Evolutionary conservation across 2,329 filamentous ascomycete species (phyloP), one percentile per base, ranked within the genome.

Genomic region (Rhynchosporium secalis): DNA sequence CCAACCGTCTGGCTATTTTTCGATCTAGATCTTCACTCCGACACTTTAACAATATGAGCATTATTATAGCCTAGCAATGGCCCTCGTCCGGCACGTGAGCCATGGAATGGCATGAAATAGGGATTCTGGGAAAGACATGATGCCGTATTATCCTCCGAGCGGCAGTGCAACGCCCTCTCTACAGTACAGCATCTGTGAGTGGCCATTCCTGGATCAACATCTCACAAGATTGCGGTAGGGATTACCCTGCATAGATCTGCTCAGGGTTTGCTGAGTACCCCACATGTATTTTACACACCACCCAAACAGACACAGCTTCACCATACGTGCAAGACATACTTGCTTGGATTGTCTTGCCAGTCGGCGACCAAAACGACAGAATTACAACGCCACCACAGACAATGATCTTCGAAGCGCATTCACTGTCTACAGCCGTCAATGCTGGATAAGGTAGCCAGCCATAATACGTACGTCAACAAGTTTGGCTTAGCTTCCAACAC

Each of bases 201-300:
- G 33, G 33, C 48, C 48, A 20, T 36, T 38, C 31, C 31, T 47
- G 49, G 28, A 15, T 46, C 15, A 15, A 46, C 49, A 43, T 33
- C 45, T 49, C 47, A 49, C 31, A 49, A 41, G 28, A 26, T 5
- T 9, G 33, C 33, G 26, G 38, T 38, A 58, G 64, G 62, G 58
- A 62, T 12, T 58, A 49, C 62, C 65, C 62, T 69, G 67, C 51
- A 60, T 36, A 40, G 65, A 69, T 69, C 67, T 56, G 13, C 63
- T 20, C 38, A 56, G 63, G 48, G 66, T 66, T 65, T 26, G 48
- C 58, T 54, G 45, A 52, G 58, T 58, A 62, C 54, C 40, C 38
- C 26, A 58, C 7, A 28, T 20, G 20, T n/a, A 20, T 20, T 20
- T 20, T 20, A 20, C 20, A 20, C 49, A 29, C 26, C n/a, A 52